phyloP scores from a whole-genome alignment of 2,329 filamentous ascomycete species.

The Anisogramma anomala region DNA sequence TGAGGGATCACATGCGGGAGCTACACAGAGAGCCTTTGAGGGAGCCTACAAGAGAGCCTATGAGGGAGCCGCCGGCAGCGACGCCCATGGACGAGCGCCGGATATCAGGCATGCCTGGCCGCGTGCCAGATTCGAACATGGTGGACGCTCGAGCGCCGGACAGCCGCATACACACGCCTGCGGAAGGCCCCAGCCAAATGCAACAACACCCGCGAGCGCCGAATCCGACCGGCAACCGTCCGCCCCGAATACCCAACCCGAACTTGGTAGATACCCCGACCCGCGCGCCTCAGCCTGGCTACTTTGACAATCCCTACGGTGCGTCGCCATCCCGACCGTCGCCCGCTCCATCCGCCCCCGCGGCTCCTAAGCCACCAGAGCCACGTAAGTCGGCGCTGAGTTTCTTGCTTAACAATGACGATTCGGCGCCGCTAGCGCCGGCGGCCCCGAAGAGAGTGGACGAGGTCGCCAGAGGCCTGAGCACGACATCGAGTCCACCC shows the following conservation, averaged over 20 bases:
- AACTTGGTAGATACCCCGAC: conserved; percentile 11
- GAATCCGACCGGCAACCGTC: conserved; percentile 2
- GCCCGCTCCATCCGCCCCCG: conserved; percentile 28
- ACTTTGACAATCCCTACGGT: conserved; percentile 13
- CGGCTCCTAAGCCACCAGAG: conserved; percentile 32
- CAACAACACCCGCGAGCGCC: background rate
- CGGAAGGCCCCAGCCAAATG: conserved; percentile 8
- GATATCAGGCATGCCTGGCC: conserved; percentile 27
- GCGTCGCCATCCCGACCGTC: conserved; percentile 18
- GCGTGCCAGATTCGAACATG: conserved; percentile 19
- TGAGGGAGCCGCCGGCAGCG: conserved; percentile 24
- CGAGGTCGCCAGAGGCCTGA: conserved; percentile 32
- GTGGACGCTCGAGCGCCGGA: conserved; percentile 4
- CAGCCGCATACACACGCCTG: conserved; percentile 4
- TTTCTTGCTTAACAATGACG: conserved; percentile 52
- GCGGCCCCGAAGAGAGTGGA: conserved; percentile 37
- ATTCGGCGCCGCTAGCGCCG: conserved; percentile 32
- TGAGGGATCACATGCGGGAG: conserved; percentile 13
- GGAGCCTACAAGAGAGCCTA: conserved; percentile 1
- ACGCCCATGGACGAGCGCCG: conserved; percentile 27
- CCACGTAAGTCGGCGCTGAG: conserved; percentile 51
- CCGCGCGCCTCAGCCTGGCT: conserved; percentile 16
- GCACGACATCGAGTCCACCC: conserved; percentile 40
- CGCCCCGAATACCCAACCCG: conserved; percentile 11
- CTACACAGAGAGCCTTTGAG: background rate